A percentile compares a stretch with the other conserved stretches of the same genome.
phyloP scores from a whole-genome alignment of 1,139 yeast species.

The Yamadazyma friedrichii region DNA sequence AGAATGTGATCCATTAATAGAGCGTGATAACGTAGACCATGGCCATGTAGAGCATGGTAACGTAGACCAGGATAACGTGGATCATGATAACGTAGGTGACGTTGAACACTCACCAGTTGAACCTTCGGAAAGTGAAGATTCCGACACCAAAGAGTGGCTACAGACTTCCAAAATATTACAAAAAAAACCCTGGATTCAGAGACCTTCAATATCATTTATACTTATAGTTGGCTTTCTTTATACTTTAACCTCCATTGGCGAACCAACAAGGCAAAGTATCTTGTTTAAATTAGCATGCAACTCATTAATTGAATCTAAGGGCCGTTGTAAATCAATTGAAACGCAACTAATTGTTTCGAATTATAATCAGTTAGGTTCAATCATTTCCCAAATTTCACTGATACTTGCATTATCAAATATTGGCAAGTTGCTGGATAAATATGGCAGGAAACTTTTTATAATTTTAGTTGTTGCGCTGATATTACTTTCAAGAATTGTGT shows the following conservation, averaged over 20 bases:
- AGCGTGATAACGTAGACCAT: too few species aligned
- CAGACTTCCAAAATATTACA: background rate
- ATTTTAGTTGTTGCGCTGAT: conserved; percentile 29
- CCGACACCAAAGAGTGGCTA: too few species aligned
- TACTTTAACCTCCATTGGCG: conserved; percentile 32
- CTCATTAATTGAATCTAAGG: conserved; percentile 13
- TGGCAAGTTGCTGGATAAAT: conserved; percentile 63
- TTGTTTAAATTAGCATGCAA: conserved; percentile 40
- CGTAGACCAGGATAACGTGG: too few species aligned
- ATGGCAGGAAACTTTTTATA: conserved; percentile 56
- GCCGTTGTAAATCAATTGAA: conserved; percentile 28
- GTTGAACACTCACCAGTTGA: too few species aligned
- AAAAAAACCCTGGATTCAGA: conserved; percentile 3
- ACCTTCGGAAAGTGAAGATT: too few species aligned
- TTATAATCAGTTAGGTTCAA: conserved; percentile 29
- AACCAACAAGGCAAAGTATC: conserved; percentile 33
- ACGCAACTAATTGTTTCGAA: conserved; percentile 39
- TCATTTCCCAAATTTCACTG: conserved; percentile 29
- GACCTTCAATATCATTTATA: conserved; percentile 23
- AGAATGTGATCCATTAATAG: too few species aligned
- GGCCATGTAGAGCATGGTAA: too few species aligned
- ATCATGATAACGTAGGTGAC: too few species aligned
- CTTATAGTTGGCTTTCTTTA: conserved; percentile 23
- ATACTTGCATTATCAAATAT: conserved; percentile 45
- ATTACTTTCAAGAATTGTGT: conserved; percentile 24